Evolutionary conservation across 2,329 filamentous ascomycete genomes (phyloP), one percentile per base, ranked within the genome.

Genomic region (Dendryphion nanum): DNA sequence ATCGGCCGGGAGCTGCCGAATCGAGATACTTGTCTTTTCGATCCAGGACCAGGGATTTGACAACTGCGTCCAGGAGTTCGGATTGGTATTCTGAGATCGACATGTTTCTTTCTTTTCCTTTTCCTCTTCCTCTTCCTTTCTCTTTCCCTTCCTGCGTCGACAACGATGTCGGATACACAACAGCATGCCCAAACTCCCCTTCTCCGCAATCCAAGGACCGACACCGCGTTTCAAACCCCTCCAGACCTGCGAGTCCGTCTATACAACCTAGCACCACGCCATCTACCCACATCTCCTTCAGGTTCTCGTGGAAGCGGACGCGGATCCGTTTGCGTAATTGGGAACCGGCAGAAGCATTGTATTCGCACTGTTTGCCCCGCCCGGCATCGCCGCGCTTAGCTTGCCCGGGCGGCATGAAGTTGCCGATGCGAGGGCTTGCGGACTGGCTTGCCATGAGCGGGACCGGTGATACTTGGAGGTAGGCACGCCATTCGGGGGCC

Each of bases 401-500:
- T 3, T 33, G 38, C 7, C 57, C 57, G 4, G 57, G 51, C 1
- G 57, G 57, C 20, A 57, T 50, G 18, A 61, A 62, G 30, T 61
- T 61, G 2, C 56, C 56, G 23, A 62, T 55, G 14, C 55, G 42
- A 14, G 50, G 33, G 18, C 42, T 60, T 8, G 56, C 50, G 33
- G 53, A 59, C 33, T 62, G 59, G 20, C 56, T 60, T n/a, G 51
- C 59, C 55, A 61, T 60, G 7, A 62, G 41, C 18, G 59, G 59
- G 6, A 62, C 56, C n/a, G 59, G 57, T 12, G 55, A 59, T 30
- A 51, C 57, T 10, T 57, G 50, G 30, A 53, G 51, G 4, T 45
- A 44, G 3, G 46, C 46, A 17, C 57, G 38, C 55, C 57, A 62
- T 29, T 61, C 57, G 3, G 59, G 59, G 6, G 46, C 41, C 57